Evolutionary conservation across 2,329 filamentous ascomycete species (phyloP).

Genomic region (Mycogone perniciosa): DNA sequence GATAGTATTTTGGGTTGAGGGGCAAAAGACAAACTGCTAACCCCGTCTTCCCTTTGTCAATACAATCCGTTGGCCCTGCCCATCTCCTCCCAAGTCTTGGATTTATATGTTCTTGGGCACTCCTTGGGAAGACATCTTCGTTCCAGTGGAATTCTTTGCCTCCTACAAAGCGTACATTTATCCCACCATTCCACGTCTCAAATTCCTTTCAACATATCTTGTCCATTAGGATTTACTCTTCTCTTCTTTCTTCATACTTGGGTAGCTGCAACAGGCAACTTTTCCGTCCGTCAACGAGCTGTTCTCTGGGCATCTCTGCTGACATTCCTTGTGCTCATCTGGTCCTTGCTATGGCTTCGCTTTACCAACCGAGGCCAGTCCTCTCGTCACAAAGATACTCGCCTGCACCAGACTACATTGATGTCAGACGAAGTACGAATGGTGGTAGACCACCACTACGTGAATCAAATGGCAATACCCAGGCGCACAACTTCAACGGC

Average conservation of each 20-base stretch:
- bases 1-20: conserved; percentile 26
- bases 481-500: conserved; percentile 36
- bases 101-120: conserved; percentile 31
- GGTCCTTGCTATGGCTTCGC: conserved; percentile 29
- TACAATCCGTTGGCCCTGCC: conserved; percentile 25
- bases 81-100: conserved; percentile 30
- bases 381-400: conserved; percentile 47
- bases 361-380: conserved; percentile 40
- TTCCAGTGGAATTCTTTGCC: conserved; percentile 33
- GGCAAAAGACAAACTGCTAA: conserved; percentile 18
- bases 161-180: conserved; percentile 34
- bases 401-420: conserved; percentile 40
- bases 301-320: conserved; percentile 23
- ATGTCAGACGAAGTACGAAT: conserved; percentile 36
- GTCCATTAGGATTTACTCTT: conserved; percentile 26
- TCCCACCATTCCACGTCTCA: conserved; percentile 37
- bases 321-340: conserved; percentile 20
- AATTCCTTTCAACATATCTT: conserved; percentile 41
- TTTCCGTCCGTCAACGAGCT: conserved; percentile 20
- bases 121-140: conserved; percentile 26
- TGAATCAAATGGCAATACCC: conserved; percentile 48
- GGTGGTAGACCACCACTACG: conserved; percentile 40
- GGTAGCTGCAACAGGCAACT: conserved; percentile 23
- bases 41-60: conserved; percentile 29
- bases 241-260: conserved; percentile 23